A percentile compares a stretch with the other conserved stretches of the same genome.
Conservation (phyloP, 768 basidiomycete genomes). For the Leucocoprinus leucothites region DNA sequence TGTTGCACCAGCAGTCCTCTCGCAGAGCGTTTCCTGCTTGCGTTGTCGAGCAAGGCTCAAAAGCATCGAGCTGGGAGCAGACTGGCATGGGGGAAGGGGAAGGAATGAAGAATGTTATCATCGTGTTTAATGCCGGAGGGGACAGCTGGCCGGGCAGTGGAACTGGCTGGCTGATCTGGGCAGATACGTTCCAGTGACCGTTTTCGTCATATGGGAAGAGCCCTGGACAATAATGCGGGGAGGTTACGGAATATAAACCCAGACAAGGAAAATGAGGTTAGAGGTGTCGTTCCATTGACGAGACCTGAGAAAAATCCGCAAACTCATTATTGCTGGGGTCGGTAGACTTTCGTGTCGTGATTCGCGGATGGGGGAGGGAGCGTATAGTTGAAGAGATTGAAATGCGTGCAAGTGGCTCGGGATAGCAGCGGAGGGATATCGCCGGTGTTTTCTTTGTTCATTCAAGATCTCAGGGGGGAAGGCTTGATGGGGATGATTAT, state of each 20-base stretch:
- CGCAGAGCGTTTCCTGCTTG: too few species aligned
- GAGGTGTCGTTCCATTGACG: constrained; percentile 49
- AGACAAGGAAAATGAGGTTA: constrained; percentile 46
- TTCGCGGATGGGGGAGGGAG: constrained; percentile 50
- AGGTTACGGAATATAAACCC: constrained; percentile 46
- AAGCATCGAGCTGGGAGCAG: constrained; percentile 51
- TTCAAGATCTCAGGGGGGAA: too few species aligned
- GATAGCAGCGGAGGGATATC: constrained; percentile 45
- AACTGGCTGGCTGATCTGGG: too few species aligned
- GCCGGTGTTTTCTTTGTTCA: too few species aligned
- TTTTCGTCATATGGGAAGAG: constrained; percentile 42
- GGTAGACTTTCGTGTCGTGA: constrained; percentile 40
- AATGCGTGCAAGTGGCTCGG: constrained; percentile 39
- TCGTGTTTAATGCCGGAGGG: too few species aligned
- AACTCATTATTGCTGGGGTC: constrained; percentile 40
- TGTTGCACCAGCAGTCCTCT: constrained; percentile 86
- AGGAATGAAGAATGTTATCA: constrained; percentile 37
- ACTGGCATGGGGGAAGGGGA: constrained; percentile 54
- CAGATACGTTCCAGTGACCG: too few species aligned
- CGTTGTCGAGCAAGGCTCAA: too few species aligned
- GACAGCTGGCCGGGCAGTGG: too few species aligned
- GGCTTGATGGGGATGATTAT: constrained; percentile 43
- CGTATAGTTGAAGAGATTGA: constrained; percentile 45
- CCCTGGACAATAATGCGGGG: constrained; percentile 42
- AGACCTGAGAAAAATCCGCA: constrained; percentile 47